Evolutionary conservation across 768 basidiomycete species (phyloP), one percentile per base, ranked within the genome.

Genomic region (Macrolepiota albuminosa): DNA sequence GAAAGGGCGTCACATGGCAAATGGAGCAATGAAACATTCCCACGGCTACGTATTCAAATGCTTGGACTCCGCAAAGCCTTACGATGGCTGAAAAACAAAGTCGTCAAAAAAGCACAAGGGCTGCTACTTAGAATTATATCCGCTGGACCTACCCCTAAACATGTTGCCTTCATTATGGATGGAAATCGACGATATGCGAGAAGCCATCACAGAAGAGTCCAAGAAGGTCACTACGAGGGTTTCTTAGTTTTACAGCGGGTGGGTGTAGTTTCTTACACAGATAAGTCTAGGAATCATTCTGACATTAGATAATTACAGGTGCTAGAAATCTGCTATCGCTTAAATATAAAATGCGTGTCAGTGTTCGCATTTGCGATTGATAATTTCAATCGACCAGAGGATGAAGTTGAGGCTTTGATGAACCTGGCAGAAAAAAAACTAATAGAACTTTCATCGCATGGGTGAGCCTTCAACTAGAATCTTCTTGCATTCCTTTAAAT

Each of bases 341-440:
- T 99, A n/a, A 76, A 85, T 13, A 81, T 99, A 51, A 81, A 77
- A 60, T 93, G 89, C 61, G 94, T 98, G 29, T 88, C 93, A 2
- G 91, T 89, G n/a, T 99, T 96, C 67, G 93, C 94, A n/a, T 99
- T 99, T 73, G 84, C 95, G 1, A 94, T 98, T 61, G 96, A 98
- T 67, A 99, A 98, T 75, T 98, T 98, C 76, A 91, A 91, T 62
- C 83, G 97, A 24, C 81, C 89, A 0, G 77, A 83, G 56, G 87
- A 88, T 4, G 97, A 99, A 71, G 93, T 99, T 1, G 84, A 89
- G 29, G 85, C 85, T 2, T 79, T 98, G 65, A 94, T 99, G 93
- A 71, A 76, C n/a, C 72, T 99, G 51, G 89, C 91, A 0, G 86
- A 92, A 54, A 64, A 62, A 80, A 87, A 88, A 62, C 78, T 98